Percentiles rank a stretch among this genome's conserved stretches.
phyloP scores from a whole-genome alignment of 2,329 filamentous ascomycete genomes.

The Delphinella strobiligena region DNA sequence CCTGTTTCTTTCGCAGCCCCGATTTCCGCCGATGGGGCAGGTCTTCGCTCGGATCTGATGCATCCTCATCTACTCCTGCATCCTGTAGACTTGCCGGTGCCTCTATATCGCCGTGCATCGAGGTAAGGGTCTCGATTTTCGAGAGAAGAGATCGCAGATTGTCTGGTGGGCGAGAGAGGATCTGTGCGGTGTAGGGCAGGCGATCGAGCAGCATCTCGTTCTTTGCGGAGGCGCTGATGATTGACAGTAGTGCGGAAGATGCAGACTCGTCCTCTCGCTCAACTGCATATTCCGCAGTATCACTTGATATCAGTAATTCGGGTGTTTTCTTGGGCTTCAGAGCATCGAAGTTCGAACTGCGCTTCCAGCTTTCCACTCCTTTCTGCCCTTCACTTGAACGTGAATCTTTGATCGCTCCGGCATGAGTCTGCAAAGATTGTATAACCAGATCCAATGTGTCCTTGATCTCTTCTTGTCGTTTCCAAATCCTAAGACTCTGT shows the following conservation, averaged over 20 bases:
- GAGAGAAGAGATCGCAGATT: neutral
- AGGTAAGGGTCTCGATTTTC: conserved; percentile 51
- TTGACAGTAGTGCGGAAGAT: no score
- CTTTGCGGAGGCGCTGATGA: conserved; percentile 37
- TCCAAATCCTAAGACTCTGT: conserved; percentile 71
- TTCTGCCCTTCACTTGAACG: neutral
- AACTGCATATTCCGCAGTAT: no score
- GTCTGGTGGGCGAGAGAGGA: conserved; percentile 47
- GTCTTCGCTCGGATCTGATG: no score
- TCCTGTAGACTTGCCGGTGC: conserved; percentile 5
- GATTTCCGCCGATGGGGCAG: no score
- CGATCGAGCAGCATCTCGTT: conserved; percentile 71
- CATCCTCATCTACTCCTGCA: conserved; percentile 8
- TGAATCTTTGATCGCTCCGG: neutral
- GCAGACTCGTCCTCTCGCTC: no score
- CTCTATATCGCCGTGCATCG: conserved; percentile 27
- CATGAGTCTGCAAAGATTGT: neutral
- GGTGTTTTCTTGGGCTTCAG: neutral
- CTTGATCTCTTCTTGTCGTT: conserved; percentile 69
- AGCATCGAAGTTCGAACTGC: neutral
- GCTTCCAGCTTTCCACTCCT: conserved; percentile 16
- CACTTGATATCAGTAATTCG: no score
- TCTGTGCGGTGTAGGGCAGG: conserved; percentile 70
- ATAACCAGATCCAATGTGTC: conserved; percentile 56
- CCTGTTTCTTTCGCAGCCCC: conserved; percentile 1